A percentile compares a stretch with the other conserved stretches of the same genome.
Evolutionary conservation across 2,329 filamentous ascomycete species (phyloP).

Genomic region (Ascochyta rabiei): DNA sequence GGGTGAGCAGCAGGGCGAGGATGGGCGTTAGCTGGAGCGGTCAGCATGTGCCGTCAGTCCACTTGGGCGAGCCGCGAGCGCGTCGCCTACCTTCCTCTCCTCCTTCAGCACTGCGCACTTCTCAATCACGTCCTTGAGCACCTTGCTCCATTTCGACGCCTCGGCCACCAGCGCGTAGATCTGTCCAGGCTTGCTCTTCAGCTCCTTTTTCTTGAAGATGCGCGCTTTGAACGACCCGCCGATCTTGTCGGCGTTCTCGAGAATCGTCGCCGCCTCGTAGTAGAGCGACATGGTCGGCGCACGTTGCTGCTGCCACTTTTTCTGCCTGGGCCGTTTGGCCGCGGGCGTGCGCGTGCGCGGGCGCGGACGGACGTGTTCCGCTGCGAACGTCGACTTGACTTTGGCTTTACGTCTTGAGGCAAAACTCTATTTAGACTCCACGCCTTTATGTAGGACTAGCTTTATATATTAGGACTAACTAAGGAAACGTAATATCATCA

Average conservation of each 20-base stretch:
- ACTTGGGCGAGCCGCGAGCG: neutral
- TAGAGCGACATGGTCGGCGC: constrained; percentile 81
- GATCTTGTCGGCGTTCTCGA: constrained; percentile 66
- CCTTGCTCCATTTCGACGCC: constrained; percentile 84
- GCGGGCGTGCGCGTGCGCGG: constrained; percentile 13
- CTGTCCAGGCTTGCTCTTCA: constrained; percentile 80
- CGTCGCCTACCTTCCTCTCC: constrained; percentile 77
- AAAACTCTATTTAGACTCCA: no score
- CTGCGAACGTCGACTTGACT: neutral
- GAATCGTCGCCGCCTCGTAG: constrained; percentile 81
- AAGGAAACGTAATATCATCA: constrained; percentile 17
- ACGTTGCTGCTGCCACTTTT: constrained; percentile 5
- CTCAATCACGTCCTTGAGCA: constrained; percentile 91
- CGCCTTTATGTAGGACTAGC: no score
- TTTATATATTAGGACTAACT: neutral
- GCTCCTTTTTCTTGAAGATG: constrained; percentile 73
- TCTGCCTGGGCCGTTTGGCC: neutral
- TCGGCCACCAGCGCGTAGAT: constrained; percentile 88
- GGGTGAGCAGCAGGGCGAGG: constrained; percentile 79
- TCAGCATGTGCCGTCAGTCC: constrained; percentile 13
- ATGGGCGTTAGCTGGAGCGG: constrained; percentile 72
- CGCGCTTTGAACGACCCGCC: constrained; percentile 88
- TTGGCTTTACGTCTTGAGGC: no score
- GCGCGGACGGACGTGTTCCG: neutral
- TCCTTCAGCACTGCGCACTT: constrained; percentile 74